Conservation (phyloP, 306 rosid species). For the Benincasa hispida region DNA sequence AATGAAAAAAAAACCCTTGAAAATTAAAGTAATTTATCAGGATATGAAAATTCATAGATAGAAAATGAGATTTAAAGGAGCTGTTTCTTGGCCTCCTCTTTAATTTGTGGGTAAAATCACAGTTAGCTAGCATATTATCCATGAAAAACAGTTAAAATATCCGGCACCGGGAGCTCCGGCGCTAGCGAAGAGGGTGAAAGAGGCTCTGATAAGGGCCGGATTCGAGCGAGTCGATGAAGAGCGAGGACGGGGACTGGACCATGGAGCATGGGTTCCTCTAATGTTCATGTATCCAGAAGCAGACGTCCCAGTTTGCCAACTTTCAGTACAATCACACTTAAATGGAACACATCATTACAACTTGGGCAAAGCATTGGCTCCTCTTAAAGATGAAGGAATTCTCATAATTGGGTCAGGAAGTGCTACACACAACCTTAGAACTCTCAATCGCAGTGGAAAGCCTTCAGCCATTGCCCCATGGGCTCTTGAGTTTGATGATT, state of each 20-base stretch:
- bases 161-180: conserved; percentile 77
- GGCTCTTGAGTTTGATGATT: conserved; percentile 73
- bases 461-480: conserved; percentile 18
- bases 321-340: conserved; percentile 43
- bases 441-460: neutral
- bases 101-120: too few species aligned
- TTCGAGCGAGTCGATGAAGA: conserved; percentile 43
- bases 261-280: conserved; percentile 86
- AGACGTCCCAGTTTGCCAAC: conserved; percentile 69
- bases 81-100: neutral
- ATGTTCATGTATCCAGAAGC: conserved; percentile 79
- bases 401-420: conserved; percentile 70
- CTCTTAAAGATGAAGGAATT: conserved; percentile 65
- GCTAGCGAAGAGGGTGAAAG: conserved; percentile 56
- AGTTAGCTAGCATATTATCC: too few species aligned
- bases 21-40: too few species aligned
- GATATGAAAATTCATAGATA: too few species aligned
- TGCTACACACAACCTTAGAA: conserved; percentile 66
- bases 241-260: conserved; percentile 62
- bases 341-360: conserved; percentile 56
- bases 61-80: too few species aligned
- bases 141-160: conserved; percentile 40
- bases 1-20: too few species aligned
- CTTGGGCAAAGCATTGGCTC: conserved; percentile 61
- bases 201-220: conserved; percentile 34